phyloP scores from a whole-genome alignment of 2,329 filamentous ascomycete species.

The Raffaelea albimanens region DNA sequence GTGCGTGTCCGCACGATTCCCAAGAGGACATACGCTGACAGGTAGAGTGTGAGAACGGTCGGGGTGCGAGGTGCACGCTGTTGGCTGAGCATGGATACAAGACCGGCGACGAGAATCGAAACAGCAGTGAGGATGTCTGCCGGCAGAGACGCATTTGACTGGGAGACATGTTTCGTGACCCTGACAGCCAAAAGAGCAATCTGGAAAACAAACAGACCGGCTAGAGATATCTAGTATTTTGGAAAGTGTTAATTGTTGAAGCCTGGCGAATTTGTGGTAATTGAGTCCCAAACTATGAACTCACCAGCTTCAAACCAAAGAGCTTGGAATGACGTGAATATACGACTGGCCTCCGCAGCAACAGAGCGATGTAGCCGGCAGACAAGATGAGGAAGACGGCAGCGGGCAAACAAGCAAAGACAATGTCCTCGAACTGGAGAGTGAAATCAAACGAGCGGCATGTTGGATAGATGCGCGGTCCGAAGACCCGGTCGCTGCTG shows the following conservation, averaged over 20 bases:
- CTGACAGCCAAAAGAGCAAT: background rate
- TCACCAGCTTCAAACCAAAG: no score
- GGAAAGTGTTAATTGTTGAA: no score
- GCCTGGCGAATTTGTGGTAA: no score
- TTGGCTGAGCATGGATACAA: background rate
- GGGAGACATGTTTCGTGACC: background rate
- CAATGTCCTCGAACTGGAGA: background rate
- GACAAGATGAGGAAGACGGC: background rate
- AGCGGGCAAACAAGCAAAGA: background rate
- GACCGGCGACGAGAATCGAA: background rate
- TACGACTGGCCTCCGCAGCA: background rate
- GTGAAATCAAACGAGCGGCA: background rate
- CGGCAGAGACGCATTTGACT: background rate
- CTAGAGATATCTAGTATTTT: no score
- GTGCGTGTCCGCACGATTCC: background rate
- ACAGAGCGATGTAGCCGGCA: no score
- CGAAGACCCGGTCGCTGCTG: background rate
- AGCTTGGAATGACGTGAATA: no score
- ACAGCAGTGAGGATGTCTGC: background rate
- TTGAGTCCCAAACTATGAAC: no score
- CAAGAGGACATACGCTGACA: background rate
- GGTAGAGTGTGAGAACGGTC: background rate
- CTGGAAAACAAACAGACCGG: background rate
- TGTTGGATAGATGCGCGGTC: background rate
- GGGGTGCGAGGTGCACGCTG: background rate